Evolutionary conservation across 345 rosid genomes (phyloP), one percentile per base, ranked within the genome.

Genomic region (Excoecaria cochinchinensis): DNA sequence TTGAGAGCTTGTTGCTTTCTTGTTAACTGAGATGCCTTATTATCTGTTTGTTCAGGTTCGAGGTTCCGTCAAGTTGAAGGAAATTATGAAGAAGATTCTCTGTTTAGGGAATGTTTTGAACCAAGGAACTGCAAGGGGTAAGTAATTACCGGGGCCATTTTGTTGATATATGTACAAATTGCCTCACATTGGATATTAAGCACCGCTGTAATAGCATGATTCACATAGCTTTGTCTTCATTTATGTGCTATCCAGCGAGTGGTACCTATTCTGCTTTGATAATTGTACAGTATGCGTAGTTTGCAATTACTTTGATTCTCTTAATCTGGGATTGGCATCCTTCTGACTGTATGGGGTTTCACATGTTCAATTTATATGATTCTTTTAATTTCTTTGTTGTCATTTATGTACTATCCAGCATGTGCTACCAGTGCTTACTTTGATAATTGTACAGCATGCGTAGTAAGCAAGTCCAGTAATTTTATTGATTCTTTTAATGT

Each of bases 81-180:
- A 92, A 76, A 96, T 93, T 72, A 89, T 96, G 99, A 92, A 90
- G 87, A 89, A 78, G 82, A 93, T 96, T 86, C 97, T 96, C 69
- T 87, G 83, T 76, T 84, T 96, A 73, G 99, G 99, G 75, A 96
- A 96, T 78, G 86, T 89, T 7, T 80, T 93, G 84, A 96, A 93
- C 86, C 97, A 96, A 80, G 99, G 99, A 87, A 96, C 99, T 67
- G 98, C 97, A 31, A 92, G 99, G 86, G 99, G 99, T 91, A 74
- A 80, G 87, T 71, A 51, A 53, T 62, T 44, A 21, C 38, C 11
- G 73, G 3, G 73, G 61, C 48, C 24, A 52, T 24, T 70, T 69
- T 70, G 61, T 53, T 70, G 61, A 16, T 51, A 38, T 31, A 8
- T 53, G 11, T 69, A 69, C 22, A 31, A 31, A 50, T 9, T 16